Percentiles rank a stretch among this genome's conserved stretches.
Conservation (phyloP, 148 eudicot species). For the Suaeda aralocaspica region DNA sequence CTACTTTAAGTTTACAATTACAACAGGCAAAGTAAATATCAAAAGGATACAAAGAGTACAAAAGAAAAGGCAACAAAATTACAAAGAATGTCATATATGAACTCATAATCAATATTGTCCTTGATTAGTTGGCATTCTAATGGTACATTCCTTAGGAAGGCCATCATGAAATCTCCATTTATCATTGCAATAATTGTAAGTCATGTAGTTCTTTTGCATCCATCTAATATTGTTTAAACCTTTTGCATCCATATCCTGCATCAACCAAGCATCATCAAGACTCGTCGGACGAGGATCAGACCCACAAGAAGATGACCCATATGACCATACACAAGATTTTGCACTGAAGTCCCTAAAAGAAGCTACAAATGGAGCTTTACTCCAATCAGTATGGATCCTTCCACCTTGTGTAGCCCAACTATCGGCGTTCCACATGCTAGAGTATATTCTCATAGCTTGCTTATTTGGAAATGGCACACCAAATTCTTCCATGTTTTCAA, state of each 20-base stretch:
- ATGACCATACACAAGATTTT: conserved; percentile 34
- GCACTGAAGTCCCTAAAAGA: conserved; percentile 35
- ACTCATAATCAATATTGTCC: not conserved
- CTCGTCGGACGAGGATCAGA: conserved; percentile 9
- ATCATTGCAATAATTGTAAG: conserved; percentile 43
- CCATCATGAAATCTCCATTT: conserved; percentile 34
- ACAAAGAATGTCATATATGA: not conserved
- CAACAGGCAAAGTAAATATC: not conserved
- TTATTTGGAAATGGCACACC: conserved; percentile 39
- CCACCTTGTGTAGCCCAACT: conserved; percentile 54
- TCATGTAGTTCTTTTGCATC: conserved; percentile 38
- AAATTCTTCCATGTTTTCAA: conserved; percentile 31
- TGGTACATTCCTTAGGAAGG: conserved; percentile 36
- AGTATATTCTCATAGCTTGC: conserved; percentile 40
- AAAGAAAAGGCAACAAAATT: not conserved
- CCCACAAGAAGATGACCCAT: conserved; percentile 32
- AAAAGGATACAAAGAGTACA: not conserved
- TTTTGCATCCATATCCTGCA: conserved; percentile 23
- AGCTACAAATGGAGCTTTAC: conserved; percentile 39
- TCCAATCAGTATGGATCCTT: conserved; percentile 36
- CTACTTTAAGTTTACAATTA: conserved; percentile 4
- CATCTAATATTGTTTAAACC: conserved; percentile 27
- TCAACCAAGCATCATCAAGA: conserved; percentile 28
- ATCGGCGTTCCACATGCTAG: conserved; percentile 48
- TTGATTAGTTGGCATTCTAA: conserved; percentile 5